Evolutionary conservation across 495 filamentous ascomycete species (phyloP).

Genomic region (Neurospora sublineolata): DNA sequence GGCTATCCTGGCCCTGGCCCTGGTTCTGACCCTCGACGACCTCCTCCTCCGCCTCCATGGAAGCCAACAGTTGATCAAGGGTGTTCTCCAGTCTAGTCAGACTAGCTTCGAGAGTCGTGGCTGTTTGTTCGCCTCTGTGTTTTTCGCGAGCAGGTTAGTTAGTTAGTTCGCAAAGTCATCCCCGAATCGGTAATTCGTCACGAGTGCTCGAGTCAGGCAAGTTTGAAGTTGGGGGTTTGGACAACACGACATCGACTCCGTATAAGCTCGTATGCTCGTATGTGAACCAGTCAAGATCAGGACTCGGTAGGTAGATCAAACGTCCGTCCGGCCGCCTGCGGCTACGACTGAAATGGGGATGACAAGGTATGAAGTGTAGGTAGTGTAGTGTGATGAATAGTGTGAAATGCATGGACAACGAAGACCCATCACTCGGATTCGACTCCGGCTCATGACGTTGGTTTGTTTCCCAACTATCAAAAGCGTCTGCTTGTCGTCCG

Average conservation of each 20-base stretch:
- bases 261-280: background rate
- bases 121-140: slow-evolving; percentile 43
- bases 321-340: background rate
- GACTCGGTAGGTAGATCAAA: background rate
- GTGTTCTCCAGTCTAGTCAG: slow-evolving; percentile 40
- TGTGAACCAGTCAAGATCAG: background rate
- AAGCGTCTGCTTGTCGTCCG: background rate
- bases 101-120: slow-evolving; percentile 41
- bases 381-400: background rate
- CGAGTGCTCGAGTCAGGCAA: background rate
- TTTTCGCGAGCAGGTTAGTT: background rate
- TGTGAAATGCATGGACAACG: background rate
- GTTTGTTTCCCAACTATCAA: background rate
- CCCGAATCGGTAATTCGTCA: background rate
- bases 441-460: background rate
- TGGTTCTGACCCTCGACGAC: background rate
- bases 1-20: background rate
- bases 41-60: slow-evolving; percentile 2
- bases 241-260: background rate
- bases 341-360: background rate
- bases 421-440: background rate
- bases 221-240: background rate
- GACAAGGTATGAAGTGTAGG: background rate
- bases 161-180: background rate
- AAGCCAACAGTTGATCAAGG: slow-evolving; percentile 41